phyloP scores from a whole-genome alignment of 768 basidiomycete genomes.

The Russula compacta region DNA sequence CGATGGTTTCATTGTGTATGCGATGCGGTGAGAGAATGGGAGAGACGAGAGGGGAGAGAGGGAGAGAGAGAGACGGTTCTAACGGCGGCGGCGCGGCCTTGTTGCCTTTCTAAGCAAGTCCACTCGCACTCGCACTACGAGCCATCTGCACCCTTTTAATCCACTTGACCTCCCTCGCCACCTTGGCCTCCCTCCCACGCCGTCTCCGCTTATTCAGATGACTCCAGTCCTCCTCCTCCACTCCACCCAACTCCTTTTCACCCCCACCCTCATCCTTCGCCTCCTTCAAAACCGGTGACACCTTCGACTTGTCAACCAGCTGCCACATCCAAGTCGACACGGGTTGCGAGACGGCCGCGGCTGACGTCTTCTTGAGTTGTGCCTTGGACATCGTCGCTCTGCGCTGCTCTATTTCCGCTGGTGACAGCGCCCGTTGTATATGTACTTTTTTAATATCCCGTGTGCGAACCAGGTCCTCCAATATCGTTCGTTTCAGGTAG shows the following conservation, averaged over 20 bases:
- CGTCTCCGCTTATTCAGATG: slow-evolving; percentile 51
- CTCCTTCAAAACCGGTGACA: background rate
- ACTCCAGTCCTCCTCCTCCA: slow-evolving; percentile 40
- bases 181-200: slow-evolving; percentile 37
- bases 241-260: slow-evolving; percentile 25
- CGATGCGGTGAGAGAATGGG: background rate
- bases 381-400: slow-evolving; percentile 22
- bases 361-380: slow-evolving; percentile 25
- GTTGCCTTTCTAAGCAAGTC: slow-evolving; percentile 9
- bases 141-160: slow-evolving; percentile 30
- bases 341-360: background rate
- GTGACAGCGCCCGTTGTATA: slow-evolving; percentile 26
- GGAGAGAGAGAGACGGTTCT: background rate
- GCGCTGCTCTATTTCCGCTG: slow-evolving; percentile 24
- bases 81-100: background rate
- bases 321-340: slow-evolving; percentile 36
- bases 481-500: slow-evolving; percentile 45
- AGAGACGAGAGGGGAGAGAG: background rate
- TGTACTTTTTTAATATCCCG: slow-evolving; percentile 37
- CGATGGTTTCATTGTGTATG: slow-evolving; percentile 12
- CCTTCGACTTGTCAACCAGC: slow-evolving; percentile 4
- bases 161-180: slow-evolving; percentile 35
- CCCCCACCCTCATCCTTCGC: background rate
- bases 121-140: background rate
- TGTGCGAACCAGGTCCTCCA: slow-evolving; percentile 37